Percentiles rank a stretch among this genome's conserved stretches.
phyloP scores from a whole-genome alignment of 2,329 filamentous ascomycete species.

The Venturia aucupariae region DNA sequence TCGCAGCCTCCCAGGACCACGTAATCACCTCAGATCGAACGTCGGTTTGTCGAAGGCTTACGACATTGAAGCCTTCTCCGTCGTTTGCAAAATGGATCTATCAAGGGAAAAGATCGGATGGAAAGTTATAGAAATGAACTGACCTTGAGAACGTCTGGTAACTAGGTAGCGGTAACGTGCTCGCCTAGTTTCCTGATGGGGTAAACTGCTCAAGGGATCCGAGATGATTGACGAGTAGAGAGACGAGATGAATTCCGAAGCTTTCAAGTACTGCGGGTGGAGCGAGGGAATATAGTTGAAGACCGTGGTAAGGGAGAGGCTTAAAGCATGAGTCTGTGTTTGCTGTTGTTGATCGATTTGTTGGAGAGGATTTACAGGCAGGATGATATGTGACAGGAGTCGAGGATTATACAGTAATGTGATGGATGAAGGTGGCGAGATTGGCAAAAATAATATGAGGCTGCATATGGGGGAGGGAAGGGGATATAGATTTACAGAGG shows the following conservation, averaged over 20 bases:
- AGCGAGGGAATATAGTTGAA: neutral
- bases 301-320: neutral
- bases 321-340: neutral
- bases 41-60: too few species aligned
- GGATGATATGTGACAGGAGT: neutral
- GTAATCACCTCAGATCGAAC: too few species aligned
- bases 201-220: neutral
- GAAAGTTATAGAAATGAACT: too few species aligned
- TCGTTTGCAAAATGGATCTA: too few species aligned
- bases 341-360: neutral
- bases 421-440: neutral
- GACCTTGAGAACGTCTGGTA: too few species aligned
- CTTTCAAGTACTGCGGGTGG: neutral
- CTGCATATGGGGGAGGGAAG: neutral
- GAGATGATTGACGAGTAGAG: neutral
- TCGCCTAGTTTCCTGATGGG: too few species aligned
- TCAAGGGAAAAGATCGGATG: too few species aligned
- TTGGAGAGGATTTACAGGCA: neutral
- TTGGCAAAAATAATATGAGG: constrained; percentile 5
- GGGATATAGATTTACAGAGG: constrained; percentile 4
- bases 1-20: too few species aligned
- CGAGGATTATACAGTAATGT: neutral
- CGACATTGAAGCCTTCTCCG: too few species aligned
- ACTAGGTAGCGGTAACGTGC: too few species aligned
- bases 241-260: neutral